Evolutionary conservation across 345 rosid species (phyloP).

Genomic region (Populus ilicifolia): DNA sequence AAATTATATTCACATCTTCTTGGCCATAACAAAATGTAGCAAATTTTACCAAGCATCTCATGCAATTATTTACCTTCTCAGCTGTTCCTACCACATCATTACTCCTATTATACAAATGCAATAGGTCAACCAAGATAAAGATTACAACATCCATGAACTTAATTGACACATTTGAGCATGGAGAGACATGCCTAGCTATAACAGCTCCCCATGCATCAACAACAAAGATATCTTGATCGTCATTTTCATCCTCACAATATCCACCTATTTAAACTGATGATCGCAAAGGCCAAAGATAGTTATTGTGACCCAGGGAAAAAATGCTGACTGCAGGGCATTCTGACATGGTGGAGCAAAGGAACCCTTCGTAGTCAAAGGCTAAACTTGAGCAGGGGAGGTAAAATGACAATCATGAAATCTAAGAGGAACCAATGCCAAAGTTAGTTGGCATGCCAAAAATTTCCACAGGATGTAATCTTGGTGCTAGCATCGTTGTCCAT

Average conservation of each 20-base stretch:
- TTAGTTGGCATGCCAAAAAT: neutral
- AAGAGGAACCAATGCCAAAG: neutral
- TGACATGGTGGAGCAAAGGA: neutral
- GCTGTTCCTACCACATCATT: neutral
- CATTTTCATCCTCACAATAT: neutral
- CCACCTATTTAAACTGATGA: neutral
- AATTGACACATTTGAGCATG: conserved; percentile 2
- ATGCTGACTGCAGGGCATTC: neutral
- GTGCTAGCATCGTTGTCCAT: neutral
- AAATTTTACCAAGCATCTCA: neutral
- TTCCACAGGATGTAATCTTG: neutral
- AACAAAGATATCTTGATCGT: neutral
- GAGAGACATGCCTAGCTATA: neutral
- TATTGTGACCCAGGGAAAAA: conserved; percentile 1
- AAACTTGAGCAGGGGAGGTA: neutral
- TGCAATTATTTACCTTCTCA: neutral
- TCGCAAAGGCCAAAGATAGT: neutral
- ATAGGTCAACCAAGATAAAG: neutral
- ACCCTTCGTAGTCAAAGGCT: neutral
- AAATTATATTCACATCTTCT: neutral
- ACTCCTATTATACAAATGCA: neutral
- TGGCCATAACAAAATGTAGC: neutral
- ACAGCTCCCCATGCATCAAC: neutral
- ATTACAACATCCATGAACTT: neutral
- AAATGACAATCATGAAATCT: neutral